These are phyloP conservation scores for Penicillium sp. DNA, from an alignment of 2,329 filamentous ascomycete species.

Conservation along the genomic window DNA sequence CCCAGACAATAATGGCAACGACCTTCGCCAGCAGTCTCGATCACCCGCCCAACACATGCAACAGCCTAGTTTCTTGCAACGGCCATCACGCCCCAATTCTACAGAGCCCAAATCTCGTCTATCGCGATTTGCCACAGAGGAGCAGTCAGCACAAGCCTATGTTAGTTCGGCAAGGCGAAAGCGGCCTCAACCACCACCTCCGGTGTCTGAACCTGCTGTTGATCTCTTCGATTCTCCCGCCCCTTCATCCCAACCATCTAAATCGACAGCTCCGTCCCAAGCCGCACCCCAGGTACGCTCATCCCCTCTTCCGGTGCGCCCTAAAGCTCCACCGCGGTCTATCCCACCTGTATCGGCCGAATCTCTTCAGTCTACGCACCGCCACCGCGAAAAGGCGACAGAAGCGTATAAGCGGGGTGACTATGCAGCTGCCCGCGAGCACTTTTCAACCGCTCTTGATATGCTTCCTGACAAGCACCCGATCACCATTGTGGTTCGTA, in stretches of 20 bases:
- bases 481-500: constrained; percentile 79
- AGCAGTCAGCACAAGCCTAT: constrained; percentile 77
- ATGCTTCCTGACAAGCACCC: constrained; percentile 75
- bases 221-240: constrained; percentile 59
- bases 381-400: constrained; percentile 72
- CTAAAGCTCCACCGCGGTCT: constrained; percentile 47
- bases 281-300: constrained; percentile 43
- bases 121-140: constrained; percentile 68
- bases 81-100: constrained; percentile 37
- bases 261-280: constrained; percentile 33
- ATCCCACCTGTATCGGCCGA: constrained; percentile 64
- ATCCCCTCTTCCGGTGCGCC: constrained; percentile 43
- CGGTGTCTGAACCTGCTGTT: constrained; percentile 47
- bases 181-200: constrained; percentile 48
- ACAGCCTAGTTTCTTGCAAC: constrained; percentile 56
- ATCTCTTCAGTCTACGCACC: constrained; percentile 69
- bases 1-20: constrained; percentile 17
- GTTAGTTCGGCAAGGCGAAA: constrained; percentile 80
- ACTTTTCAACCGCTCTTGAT: constrained; percentile 72
- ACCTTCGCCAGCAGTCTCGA: constrained; percentile 23
- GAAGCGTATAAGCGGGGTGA: constrained; percentile 92
- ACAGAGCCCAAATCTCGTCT: constrained; percentile 58
- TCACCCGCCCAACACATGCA: constrained; percentile 23
- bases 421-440: constrained; percentile 76
- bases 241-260: constrained; percentile 27